A percentile compares a stretch with the other conserved stretches of the same genome.
Evolutionary conservation across 2,329 filamentous ascomycete genomes (phyloP).

Genomic region (Penicillium occitanis): DNA sequence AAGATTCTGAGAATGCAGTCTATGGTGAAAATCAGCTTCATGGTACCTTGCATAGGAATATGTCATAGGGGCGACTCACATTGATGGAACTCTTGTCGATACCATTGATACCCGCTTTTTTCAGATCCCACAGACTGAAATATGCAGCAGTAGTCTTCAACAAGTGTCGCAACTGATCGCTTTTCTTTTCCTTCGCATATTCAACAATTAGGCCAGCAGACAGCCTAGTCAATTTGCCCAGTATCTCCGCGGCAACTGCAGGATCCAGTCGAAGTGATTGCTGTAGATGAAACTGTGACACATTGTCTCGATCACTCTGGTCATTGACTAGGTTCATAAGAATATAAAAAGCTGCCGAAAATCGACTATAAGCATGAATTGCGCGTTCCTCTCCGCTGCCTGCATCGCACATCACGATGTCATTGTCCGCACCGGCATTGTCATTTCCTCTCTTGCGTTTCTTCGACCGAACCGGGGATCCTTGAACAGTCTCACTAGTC

Average conservation of each 20-base stretch:
- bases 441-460: slow-evolving; percentile 43
- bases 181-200: slow-evolving; percentile 31
- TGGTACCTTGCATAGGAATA: background rate
- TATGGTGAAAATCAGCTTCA: slow-evolving; percentile 21
- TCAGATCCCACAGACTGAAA: slow-evolving; percentile 41
- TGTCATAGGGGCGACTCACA: slow-evolving; percentile 25
- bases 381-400: slow-evolving; percentile 15
- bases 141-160: slow-evolving; percentile 36
- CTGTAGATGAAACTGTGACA: slow-evolving; percentile 42
- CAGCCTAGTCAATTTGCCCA: slow-evolving; percentile 38
- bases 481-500: slow-evolving; percentile 36
- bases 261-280: slow-evolving; percentile 41
- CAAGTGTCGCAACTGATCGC: slow-evolving; percentile 36
- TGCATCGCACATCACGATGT: slow-evolving; percentile 12
- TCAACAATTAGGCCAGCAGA: slow-evolving; percentile 34
- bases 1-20: slow-evolving; percentile 32
- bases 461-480: slow-evolving; percentile 31
- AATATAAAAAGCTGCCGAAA: slow-evolving; percentile 37
- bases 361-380: slow-evolving; percentile 36
- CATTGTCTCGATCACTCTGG: slow-evolving; percentile 30
- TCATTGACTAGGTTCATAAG: slow-evolving; percentile 32
- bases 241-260: slow-evolving; percentile 34
- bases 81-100: slow-evolving; percentile 37
- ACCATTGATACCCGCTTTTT: slow-evolving; percentile 36
- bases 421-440: slow-evolving; percentile 26